Percentiles rank a stretch among this genome's conserved stretches.
These are phyloP conservation scores for Achlya hypogyna DNA, from an alignment of 352 stramenopile species.

Conservation along the genomic window DNA sequence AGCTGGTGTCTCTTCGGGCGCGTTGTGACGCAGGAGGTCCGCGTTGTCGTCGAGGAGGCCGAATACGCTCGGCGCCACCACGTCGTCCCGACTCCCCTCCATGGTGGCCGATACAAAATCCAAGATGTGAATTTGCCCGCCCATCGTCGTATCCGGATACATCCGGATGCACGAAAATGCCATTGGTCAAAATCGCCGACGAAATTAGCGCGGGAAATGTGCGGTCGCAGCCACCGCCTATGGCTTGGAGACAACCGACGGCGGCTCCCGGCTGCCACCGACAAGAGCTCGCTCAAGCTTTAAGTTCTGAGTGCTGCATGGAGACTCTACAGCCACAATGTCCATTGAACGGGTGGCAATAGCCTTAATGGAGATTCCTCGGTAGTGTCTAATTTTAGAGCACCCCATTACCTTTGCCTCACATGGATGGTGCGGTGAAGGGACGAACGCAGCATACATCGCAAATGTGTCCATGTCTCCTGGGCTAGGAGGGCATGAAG, in stretches of 20 bases:
- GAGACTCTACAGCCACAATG: no score
- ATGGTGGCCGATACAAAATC: slow-evolving; percentile 1
- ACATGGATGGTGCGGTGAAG: no score
- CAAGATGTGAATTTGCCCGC: not conserved
- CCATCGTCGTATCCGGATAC: not conserved
- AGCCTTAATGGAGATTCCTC: no score
- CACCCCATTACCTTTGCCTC: no score
- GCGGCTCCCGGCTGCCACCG: no score
- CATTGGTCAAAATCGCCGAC: not conserved
- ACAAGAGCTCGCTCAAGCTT: no score
- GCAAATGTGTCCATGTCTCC: no score
- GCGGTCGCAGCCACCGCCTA: not conserved
- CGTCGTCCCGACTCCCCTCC: not conserved
- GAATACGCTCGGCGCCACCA: not conserved
- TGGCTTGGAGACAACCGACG: not conserved
- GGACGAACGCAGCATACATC: no score
- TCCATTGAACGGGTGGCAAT: no score
- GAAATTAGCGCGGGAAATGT: slow-evolving; percentile 7
- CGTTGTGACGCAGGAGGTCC: not conserved
- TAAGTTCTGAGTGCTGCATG: no score
- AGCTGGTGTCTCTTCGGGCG: not conserved
- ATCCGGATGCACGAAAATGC: not conserved
- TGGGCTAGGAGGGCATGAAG: no score
- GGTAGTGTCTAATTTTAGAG: no score
- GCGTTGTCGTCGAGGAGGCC: not conserved